Base-by-base conservation (phyloP, 768 basidiomycete genomes). In the Russula abietina region DNA sequence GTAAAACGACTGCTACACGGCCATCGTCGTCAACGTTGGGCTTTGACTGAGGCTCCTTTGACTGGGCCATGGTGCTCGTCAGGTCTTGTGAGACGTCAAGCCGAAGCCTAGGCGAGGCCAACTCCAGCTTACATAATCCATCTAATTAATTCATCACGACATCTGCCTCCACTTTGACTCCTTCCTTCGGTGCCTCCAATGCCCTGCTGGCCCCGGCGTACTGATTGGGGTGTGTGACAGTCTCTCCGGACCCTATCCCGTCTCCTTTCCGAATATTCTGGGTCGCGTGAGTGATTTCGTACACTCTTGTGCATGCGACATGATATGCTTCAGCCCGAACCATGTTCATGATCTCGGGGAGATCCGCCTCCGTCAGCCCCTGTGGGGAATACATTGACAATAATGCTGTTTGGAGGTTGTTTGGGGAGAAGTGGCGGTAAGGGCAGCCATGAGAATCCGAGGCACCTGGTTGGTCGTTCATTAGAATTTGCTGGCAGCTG, bases 281-380 rank as follows among this genome's bases (percentile, higher is more conserved):
- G 22, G 73, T 72, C 26, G 79, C 76, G 73, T 98, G 96, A 28
- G 94, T 97, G 32, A 97, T 80, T 76, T 99, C 97, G 73, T 93
- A 99, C 24, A 98, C 93, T 26, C 95, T 82, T 10, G 97, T 98
- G 75, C 97, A 99, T 8, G 95, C 96, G 50, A 98, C 89, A 72
- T 99, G 96, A 73, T 86, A 96, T 72, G 96, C 93, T 3, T 81
- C 78, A 19, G 78, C 79, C 71, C 91, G 92, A 55, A 96, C 91
- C 3, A 81, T 83, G 53, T 78, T 78, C 79, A 92, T 82, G 62
- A 98, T 83, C 72, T 98, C 97, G 16, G 84, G 82, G 64, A 96
- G 74, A 70, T 98, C 92, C 1, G 78, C 73, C 6, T 82, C 75
- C 6, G 81, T 81, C 36, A 93, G 77, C 17, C 89, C 87, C 63